A percentile compares a stretch with the other conserved stretches of the same genome.
These are phyloP conservation scores for Pythium chondricola DNA, from an alignment of 352 stramenopile genomes.

Conservation along the genomic window DNA sequence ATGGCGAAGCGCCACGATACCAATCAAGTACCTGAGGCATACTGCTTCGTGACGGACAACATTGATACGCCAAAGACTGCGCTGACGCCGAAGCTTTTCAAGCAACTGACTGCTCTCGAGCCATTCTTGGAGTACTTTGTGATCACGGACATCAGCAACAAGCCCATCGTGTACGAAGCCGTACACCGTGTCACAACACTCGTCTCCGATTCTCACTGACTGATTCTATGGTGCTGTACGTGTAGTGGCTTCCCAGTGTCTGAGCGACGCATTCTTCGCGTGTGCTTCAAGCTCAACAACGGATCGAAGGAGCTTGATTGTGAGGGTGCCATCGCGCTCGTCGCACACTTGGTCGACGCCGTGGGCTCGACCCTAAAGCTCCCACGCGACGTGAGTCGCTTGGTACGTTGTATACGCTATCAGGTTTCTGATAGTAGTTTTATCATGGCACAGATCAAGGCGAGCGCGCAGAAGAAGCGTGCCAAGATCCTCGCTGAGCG, in stretches of 20 bases:
- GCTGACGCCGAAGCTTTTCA: constrained; percentile 37
- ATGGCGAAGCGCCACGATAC: constrained; percentile 52
- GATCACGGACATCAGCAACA: constrained; percentile 73
- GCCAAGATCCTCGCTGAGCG: constrained; percentile 55
- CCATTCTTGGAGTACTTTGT: constrained; percentile 69
- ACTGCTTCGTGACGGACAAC: constrained; percentile 60
- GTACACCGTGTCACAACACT: not conserved
- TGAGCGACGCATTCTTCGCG: constrained; percentile 50
- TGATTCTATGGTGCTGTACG: not conserved
- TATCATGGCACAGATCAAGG: constrained; percentile 40
- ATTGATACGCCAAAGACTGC: constrained; percentile 55
- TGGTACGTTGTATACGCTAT: not conserved
- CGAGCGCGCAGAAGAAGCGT: constrained; percentile 67
- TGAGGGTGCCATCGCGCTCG: constrained; percentile 35
- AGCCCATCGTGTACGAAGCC: constrained; percentile 42
- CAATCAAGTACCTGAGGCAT: constrained; percentile 49
- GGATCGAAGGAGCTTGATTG: constrained; percentile 61
- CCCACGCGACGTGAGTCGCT: constrained; percentile 47
- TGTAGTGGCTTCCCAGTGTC: constrained; percentile 57
- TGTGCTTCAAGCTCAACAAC: constrained; percentile 56
- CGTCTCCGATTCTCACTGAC: not conserved
- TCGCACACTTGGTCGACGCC: constrained; percentile 51
- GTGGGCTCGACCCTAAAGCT: constrained; percentile 72
- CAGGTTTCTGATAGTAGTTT: not conserved
- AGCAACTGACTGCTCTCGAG: constrained; percentile 62